Evolutionary conservation across 2,329 filamentous ascomycete genomes (phyloP), one percentile per base, ranked within the genome.

Genomic region (Cladobotryum protrusum): DNA sequence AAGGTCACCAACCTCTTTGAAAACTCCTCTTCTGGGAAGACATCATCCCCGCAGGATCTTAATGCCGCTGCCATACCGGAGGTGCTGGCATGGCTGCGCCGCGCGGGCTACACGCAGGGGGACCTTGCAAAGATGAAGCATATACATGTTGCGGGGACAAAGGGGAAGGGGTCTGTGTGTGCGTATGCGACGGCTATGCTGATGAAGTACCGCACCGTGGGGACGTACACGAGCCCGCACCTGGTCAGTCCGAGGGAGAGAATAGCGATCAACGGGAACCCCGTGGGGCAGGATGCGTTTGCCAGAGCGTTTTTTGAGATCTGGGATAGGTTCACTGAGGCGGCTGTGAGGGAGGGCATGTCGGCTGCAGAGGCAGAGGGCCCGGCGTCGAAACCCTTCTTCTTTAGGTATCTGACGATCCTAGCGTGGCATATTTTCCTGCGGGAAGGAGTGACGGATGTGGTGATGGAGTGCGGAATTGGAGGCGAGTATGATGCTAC

Each of bases 401-500:
- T 95, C 68, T 97, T 97, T 67, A 85, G 92, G 24, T 96, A 88
- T 63, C 67, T 99, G 62, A 96, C 92, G 0, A 75, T 99, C 35
- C 79, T 96, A 72, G 91, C 91, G 1, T 81, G 95, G 60, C 90
- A 95, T 61, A 78, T 85, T 2, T 99, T 95, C 59, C 62, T 95
- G 20, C 67, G 76, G 43, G 86, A 93, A 64, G 84, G 85, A 1
- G 83, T 96, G 0, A 76, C 84, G 55, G 82, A 82, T 15, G 91
- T 89, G 0, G 82, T 97, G 9, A 78, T 97, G 33, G 93, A 99
- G 69, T 95, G 89, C 61, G 93, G 93, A 1, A 95, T 97, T 55
- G 93, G 93, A 14, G 93, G 91, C 44, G 89, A 96, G 69, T 90
- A 90, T 61, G 92, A 97, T 63, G 86, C 87, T 24, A 99, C 93